Conservation (phyloP, 345 rosid species). For the Brassica cretica region DNA sequence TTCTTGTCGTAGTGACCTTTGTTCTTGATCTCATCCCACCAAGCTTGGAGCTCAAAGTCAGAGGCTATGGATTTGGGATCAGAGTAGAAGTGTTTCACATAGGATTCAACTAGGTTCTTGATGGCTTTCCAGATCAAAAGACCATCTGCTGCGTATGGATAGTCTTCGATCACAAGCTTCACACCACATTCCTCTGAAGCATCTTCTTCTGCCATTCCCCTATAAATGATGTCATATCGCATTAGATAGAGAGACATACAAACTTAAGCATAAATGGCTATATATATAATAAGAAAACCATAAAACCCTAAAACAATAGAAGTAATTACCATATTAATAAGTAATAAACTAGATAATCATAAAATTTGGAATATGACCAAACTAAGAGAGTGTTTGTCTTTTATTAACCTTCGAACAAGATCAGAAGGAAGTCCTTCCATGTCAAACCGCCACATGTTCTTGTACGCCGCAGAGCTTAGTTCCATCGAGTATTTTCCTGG, state of each 20-base stretch:
- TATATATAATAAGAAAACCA: no score
- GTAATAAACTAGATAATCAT: no score
- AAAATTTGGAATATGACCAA: no score
- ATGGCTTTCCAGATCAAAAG: conserved; percentile 88
- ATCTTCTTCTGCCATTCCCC: conserved; percentile 95
- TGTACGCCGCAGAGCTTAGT: conserved; percentile 85
- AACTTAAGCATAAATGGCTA: no score
- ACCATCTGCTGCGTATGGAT: conserved; percentile 94
- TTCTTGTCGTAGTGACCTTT: conserved; percentile 83
- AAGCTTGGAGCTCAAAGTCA: conserved; percentile 79
- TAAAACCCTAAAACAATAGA: no score
- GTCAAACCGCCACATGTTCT: conserved; percentile 80
- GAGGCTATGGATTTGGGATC: conserved; percentile 59
- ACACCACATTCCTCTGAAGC: conserved; percentile 70
- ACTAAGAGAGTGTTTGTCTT: not conserved
- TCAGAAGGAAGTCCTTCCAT: conserved; percentile 96
- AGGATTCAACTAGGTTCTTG: conserved; percentile 69
- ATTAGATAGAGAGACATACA: conserved; percentile 1
- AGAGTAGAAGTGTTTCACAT: conserved; percentile 68
- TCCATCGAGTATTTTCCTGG: conserved; percentile 83
- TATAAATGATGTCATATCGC: conserved; percentile 29
- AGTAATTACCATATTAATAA: no score
- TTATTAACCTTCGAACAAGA: conserved; percentile 69
- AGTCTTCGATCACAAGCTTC: conserved; percentile 79
- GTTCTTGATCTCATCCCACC: conserved; percentile 96